Percentiles rank a stretch among this genome's conserved stretches.
These are phyloP conservation scores for Crucihimalaya himalaica DNA, from an alignment of 345 rosid genomes.

Conservation along the genomic window DNA sequence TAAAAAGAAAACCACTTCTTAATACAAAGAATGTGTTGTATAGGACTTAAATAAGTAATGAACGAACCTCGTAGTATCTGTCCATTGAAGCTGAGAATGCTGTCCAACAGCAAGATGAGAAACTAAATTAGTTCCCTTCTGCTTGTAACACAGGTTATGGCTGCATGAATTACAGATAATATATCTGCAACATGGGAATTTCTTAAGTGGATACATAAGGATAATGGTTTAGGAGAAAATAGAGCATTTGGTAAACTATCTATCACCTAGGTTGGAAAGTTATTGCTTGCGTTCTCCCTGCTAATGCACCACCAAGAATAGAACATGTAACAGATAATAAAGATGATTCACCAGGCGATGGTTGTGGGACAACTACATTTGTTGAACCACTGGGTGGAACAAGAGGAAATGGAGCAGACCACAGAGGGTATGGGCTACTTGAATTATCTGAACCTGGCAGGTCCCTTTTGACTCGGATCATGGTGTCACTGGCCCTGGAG, in stretches of 20 bases:
- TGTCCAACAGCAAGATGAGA: conserved; percentile 68
- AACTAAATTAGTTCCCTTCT: conserved; percentile 74
- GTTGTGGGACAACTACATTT: conserved; percentile 71
- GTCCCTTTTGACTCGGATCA: conserved; percentile 59
- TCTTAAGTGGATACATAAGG: conserved; percentile 14
- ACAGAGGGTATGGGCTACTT: conserved; percentile 47
- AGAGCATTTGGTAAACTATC: conserved; percentile 14
- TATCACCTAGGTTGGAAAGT: conserved; percentile 85
- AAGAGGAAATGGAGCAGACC: conserved; percentile 83
- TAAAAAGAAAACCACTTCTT: not conserved
- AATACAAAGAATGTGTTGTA: conserved; percentile 7
- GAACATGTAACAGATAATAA: conserved; percentile 74
- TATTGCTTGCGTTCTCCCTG: conserved; percentile 78
- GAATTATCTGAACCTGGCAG: conserved; percentile 47
- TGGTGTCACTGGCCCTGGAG: conserved; percentile 54
- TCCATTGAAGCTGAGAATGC: conserved; percentile 88
- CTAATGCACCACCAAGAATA: conserved; percentile 62
- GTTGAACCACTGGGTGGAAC: conserved; percentile 82
- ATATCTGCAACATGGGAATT: conserved; percentile 54
- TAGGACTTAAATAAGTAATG: conserved; percentile 14
- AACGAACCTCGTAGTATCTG: conserved; percentile 70
- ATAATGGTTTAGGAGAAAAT: conserved; percentile 19
- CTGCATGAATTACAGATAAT: conserved; percentile 87
- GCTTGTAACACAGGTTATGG: conserved; percentile 75
- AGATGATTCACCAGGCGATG: conserved; percentile 63